A percentile compares a stretch with the other conserved stretches of the same genome.
Conservation (phyloP, 306 rosid genomes). For the Rosa multiflora region DNA sequence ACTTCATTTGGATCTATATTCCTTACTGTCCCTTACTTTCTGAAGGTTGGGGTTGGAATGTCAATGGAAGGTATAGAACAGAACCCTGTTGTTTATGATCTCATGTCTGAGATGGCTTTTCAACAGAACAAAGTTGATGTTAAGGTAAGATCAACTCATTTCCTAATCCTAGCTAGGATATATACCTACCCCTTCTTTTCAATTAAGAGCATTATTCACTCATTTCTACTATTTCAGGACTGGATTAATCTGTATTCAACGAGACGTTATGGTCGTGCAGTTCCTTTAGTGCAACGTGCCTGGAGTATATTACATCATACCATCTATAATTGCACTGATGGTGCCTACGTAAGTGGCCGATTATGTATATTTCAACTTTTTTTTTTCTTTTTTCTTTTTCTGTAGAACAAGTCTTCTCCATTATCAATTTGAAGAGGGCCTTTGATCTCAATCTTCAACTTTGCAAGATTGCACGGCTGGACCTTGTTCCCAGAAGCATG, state of each 20-base stretch:
- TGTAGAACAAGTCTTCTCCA: neutral
- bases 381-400: neutral
- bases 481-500: neutral
- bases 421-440: neutral
- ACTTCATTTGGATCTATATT: neutral
- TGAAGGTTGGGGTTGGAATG: conserved; percentile 93
- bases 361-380: neutral
- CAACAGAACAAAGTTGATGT: conserved; percentile 60
- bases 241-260: conserved; percentile 76
- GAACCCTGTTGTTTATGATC: conserved; percentile 82
- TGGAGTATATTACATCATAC: conserved; percentile 81
- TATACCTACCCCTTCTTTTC: neutral
- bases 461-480: neutral
- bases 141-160: conserved; percentile 44
- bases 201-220: neutral
- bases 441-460: neutral
- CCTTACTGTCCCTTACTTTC: conserved; percentile 26
- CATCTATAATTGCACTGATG: conserved; percentile 86
- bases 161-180: neutral
- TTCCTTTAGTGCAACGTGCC: conserved; percentile 68
- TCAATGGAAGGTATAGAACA: conserved; percentile 96
- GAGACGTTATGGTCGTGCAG: conserved; percentile 67
- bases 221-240: conserved; percentile 42
- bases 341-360: conserved; percentile 69
- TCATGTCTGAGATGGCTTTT: conserved; percentile 94